phyloP scores from a whole-genome alignment of 257 asterid genomes.

The Anisodus acutangulus region DNA sequence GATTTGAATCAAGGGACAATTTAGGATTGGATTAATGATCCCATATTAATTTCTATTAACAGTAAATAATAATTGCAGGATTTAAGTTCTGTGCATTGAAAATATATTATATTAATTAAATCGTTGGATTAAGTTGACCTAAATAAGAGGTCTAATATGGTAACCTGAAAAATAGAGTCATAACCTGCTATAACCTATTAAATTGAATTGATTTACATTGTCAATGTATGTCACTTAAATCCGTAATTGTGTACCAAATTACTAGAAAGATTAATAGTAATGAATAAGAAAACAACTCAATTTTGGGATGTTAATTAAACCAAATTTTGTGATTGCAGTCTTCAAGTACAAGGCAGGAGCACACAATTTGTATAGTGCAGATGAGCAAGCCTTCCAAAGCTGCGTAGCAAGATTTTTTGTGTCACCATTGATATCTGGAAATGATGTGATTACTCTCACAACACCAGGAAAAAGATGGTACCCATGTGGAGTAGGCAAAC shows the following conservation, averaged over 20 bases:
- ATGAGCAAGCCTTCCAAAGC: constrained; percentile 32
- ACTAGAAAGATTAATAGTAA: neutral
- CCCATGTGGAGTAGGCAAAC: constrained; percentile 40
- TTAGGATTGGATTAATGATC: too few relatives aligned
- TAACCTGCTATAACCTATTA: neutral
- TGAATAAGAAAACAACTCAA: neutral
- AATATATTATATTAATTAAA: too few relatives aligned
- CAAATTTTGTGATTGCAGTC: constrained; percentile 28
- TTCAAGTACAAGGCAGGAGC: constrained; percentile 42
- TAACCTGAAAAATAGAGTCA: neutral
- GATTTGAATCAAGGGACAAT: too few relatives aligned
- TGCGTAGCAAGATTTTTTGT: constrained; percentile 22
- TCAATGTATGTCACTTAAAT: neutral
- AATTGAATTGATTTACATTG: neutral
- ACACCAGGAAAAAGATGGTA: constrained; percentile 48
- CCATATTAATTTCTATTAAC: too few relatives aligned
- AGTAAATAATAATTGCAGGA: too few relatives aligned
- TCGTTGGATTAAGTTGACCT: too few relatives aligned
- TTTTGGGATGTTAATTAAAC: neutral
- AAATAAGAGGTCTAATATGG: neutral
- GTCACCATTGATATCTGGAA: constrained; percentile 29
- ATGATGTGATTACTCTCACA: constrained; percentile 33
- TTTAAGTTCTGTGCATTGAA: too few relatives aligned
- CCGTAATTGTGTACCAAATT: neutral
- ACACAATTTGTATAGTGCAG: constrained; percentile 43